Evolutionary conservation across 2,329 filamentous ascomycete genomes (phyloP), one percentile per base, ranked within the genome.

Genomic region (Neofusicoccum sp.): DNA sequence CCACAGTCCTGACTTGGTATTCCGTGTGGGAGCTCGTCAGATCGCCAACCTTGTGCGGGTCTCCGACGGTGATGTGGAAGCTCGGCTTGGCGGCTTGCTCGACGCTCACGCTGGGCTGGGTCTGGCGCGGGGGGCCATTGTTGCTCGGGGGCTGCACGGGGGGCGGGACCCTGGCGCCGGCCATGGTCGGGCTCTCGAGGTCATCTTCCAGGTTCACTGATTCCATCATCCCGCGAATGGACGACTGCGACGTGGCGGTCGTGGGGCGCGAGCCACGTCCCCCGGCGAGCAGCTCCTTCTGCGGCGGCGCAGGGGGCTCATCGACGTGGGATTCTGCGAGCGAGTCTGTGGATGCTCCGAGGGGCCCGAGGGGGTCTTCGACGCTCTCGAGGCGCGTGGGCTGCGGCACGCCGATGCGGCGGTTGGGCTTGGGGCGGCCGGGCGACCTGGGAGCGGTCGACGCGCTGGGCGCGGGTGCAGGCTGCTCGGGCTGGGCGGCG

Each of bases 11-110:
- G 67, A 99, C 95, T 71, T 92, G 92, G 79, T 99, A 99, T 52
- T 98, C 95, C 67, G 97, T 99, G 77, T 99, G 95, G 67, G 93
- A 97, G 77, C 91, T 97, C 7, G 95, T 97, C 75, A 98, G 78
- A 78, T 98, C 95, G 64, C 95, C 95, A 68, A 99, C 94, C 81
- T 98, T 99, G 79, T 97, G 93, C 62, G 95, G 95, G 78, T 99
- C 95, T 64, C 95, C 95, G 28, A 99, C 95, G 2, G 85, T 88
- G 71, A 99, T 98, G 56, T 91, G 82, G 77, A 98, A 99, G 45
- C 83, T 90, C 4, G 95, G 95, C 78, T 97, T 96, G 34, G 94
- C 89, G 50, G 95, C 95, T 79, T 96, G 91, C 77, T 98, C 94
- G 62, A 98, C 82, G 76, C 90, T 96, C 68, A 97, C 87, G 74